Base-by-base conservation (phyloP, 78 protist genomes). In the Cyanophora paradoxa region DNA sequence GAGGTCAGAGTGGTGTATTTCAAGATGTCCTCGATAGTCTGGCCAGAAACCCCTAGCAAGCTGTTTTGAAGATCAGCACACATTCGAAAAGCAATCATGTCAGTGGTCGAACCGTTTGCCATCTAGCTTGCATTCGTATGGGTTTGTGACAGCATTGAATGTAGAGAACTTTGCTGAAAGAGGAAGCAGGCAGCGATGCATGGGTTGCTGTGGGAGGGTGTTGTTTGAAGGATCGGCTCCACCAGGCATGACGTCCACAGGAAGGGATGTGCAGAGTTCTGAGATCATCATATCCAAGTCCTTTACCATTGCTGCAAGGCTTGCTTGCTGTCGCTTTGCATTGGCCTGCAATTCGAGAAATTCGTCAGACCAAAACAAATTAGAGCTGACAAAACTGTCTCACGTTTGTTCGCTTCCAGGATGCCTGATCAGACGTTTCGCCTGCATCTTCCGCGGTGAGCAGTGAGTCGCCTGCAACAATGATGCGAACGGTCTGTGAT, bases 241-340 rank as follows among this genome's bases (percentile, higher is more conserved):
- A 34, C 86, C 86, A 0, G 86, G 81, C 88, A 83, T 83, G 26
- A 83, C 10, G n/a, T 81, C 80, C 37, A 81, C 86, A 22, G 44
- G 75, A 1, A 67, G 3, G 13, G 46, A 5, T 13, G 62, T 20
- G 30, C 36, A n/a, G n/a, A n/a, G n/a, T n/a, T n/a, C n/a, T n/a
- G 56, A 48, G 56, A 48, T 13, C 13, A 48, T 48, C 28, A 48
- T 48, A 48, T 48, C n/a, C n/a, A n/a, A n/a, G n/a, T n/a, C n/a
- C n/a, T n/a, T n/a, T n/a, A n/a, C n/a, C n/a, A n/a, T n/a, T n/a
- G n/a, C n/a, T n/a, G n/a, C n/a, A n/a, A n/a, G n/a, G n/a, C n/a
- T n/a, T n/a, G n/a, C n/a, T n/a, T n/a, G n/a, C n/a, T n/a, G n/a
- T n/a, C n/a, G n/a, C n/a, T n/a, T n/a, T n/a, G n/a, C n/a, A n/a